Conservation (phyloP, 2,329 filamentous ascomycete species). For the Pseudofabraea citricarpa region DNA sequence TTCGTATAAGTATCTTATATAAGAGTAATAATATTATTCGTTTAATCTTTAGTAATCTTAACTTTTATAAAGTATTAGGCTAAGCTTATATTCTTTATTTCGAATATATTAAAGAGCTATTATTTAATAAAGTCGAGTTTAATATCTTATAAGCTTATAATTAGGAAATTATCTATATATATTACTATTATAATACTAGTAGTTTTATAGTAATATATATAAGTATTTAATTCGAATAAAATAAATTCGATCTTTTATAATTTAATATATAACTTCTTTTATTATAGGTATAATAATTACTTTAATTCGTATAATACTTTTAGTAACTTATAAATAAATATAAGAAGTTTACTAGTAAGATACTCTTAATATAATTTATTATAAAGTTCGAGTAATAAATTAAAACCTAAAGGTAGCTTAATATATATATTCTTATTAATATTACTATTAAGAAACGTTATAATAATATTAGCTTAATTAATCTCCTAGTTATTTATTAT, state of each 20-base stretch:
- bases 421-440: background rate
- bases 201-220: too few relatives aligned
- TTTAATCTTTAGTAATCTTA: background rate
- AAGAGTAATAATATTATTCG: background rate
- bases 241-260: background rate
- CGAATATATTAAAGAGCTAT: background rate
- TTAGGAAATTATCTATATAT: background rate
- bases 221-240: background rate
- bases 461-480: background rate
- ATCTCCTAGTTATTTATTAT: background rate
- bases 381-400: too few relatives aligned
- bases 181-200: too few relatives aligned
- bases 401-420: too few relatives aligned
- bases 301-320: background rate
- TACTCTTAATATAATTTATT: background rate
- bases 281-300: background rate
- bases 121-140: background rate
- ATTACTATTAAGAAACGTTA: background rate
- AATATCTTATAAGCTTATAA: background rate
- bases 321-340: background rate
- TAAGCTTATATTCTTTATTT: background rate
- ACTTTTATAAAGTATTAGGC: background rate
- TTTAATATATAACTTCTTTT: background rate
- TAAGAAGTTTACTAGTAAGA: too few relatives aligned
- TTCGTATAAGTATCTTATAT: background rate